These are phyloP conservation scores for Fusarium mexicanum DNA, from an alignment of 2,329 filamentous ascomycete genomes.

Conservation along the genomic window DNA sequence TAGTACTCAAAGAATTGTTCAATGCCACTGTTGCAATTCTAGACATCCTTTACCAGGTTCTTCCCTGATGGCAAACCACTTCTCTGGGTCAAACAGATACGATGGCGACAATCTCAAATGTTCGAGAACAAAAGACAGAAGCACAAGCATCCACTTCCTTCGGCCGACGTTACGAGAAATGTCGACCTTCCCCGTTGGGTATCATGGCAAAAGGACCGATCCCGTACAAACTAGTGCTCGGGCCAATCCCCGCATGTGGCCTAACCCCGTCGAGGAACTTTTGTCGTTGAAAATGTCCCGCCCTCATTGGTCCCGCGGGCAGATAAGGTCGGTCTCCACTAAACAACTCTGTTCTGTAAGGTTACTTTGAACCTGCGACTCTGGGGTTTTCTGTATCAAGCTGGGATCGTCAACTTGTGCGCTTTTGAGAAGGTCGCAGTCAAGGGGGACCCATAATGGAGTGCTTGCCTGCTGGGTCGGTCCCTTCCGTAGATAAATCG, in stretches of 20 bases:
- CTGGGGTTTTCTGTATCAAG: constrained; percentile 5
- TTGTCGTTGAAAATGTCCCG: not conserved
- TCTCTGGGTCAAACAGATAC: not conserved
- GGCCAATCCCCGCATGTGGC: constrained; percentile 29
- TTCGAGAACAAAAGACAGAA: not conserved
- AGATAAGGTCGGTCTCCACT: constrained; percentile 27
- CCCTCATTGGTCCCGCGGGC: not conserved
- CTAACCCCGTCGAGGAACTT: constrained; percentile 18
- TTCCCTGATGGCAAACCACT: not conserved
- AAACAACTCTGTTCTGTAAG: constrained; percentile 18
- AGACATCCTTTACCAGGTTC: not conserved
- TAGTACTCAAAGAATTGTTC: too few relatives aligned
- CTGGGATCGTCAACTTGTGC: constrained; percentile 10
- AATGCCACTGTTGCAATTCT: not conserved
- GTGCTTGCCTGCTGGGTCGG: not conserved
- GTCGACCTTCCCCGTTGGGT: constrained; percentile 29
- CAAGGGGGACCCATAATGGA: not conserved
- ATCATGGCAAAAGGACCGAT: constrained; percentile 33
- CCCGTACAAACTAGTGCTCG: constrained; percentile 16
- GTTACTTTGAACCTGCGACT: not conserved
- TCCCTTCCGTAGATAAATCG: not conserved
- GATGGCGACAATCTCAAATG: fast-evolving
- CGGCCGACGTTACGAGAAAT: constrained; percentile 9
- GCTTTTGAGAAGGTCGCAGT: not conserved
- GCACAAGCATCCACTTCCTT: not conserved